phyloP scores from a whole-genome alignment of 768 basidiomycete species.

The Lactifluus pinguis region DNA sequence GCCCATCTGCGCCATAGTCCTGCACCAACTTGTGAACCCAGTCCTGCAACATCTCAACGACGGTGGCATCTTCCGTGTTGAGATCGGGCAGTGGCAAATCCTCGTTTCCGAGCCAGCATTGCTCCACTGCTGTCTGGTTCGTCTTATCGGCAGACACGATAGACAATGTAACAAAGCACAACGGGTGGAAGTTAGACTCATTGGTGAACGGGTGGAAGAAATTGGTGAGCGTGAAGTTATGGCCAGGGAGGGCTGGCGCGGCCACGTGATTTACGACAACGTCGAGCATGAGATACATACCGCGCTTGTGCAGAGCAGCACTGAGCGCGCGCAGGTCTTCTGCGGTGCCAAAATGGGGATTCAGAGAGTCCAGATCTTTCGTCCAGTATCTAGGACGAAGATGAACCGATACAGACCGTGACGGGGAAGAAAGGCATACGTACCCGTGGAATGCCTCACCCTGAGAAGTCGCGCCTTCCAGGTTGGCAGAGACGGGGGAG shows the following conservation, averaged over 20 bases:
- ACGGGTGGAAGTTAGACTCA: conserved; percentile 31
- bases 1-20: conserved; percentile 43
- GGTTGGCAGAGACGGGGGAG: conserved; percentile 43
- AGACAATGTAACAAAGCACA: conserved; percentile 29
- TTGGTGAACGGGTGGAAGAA: conserved; percentile 28
- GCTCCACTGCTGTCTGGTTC: conserved; percentile 42
- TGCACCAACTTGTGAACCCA: conserved; percentile 42
- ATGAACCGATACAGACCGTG: background rate
- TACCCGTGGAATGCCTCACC: conserved; percentile 53
- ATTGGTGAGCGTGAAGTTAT: conserved; percentile 18
- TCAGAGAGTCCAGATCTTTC: conserved; percentile 37
- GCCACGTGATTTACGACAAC: conserved; percentile 57
- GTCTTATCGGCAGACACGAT: conserved; percentile 25
- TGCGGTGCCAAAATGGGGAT: conserved; percentile 43
- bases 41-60: conserved; percentile 35
- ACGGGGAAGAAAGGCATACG: conserved; percentile 1
- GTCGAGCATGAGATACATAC: conserved; percentile 56
- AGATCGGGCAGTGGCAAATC: conserved; percentile 47
- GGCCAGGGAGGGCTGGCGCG: conserved; percentile 24
- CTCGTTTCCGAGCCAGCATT: conserved; percentile 53
- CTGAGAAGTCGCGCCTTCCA: conserved; percentile 39
- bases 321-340: conserved; percentile 43
- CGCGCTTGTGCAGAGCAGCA: conserved; percentile 37
- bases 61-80: conserved; percentile 41
- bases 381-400: conserved; percentile 38